Evolutionary conservation across 768 basidiomycete genomes (phyloP).

Genomic region (Tylopilus rubrobrunneus): DNA sequence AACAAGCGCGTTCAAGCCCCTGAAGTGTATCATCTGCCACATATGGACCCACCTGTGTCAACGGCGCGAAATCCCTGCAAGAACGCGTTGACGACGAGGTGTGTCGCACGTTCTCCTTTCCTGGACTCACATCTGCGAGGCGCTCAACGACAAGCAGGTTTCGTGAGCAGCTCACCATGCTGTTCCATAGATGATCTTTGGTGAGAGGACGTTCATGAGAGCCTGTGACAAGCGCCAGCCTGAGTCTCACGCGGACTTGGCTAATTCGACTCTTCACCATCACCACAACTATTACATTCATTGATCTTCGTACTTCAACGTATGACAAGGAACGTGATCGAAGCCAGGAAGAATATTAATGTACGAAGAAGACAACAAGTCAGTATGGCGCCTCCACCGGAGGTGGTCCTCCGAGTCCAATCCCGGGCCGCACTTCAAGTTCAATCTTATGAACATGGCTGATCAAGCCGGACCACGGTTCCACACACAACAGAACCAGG

Average conservation of each 20-base stretch:
- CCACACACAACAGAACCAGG: too few species aligned
- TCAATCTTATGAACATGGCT: too few species aligned
- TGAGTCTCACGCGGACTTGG: slow-evolving; percentile 15
- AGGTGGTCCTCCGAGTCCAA: too few species aligned
- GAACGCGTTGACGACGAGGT: slow-evolving; percentile 68
- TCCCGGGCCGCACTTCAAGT: too few species aligned
- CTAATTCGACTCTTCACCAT: not conserved
- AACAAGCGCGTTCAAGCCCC: slow-evolving; percentile 11
- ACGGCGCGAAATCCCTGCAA: slow-evolving; percentile 75
- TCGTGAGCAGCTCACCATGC: slow-evolving; percentile 44
- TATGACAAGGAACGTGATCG: too few species aligned
- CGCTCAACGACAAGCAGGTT: not conserved
- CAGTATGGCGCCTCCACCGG: not conserved
- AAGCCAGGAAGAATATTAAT: not conserved
- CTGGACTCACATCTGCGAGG: slow-evolving; percentile 33
- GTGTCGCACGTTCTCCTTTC: slow-evolving; percentile 72
- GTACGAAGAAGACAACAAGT: not conserved
- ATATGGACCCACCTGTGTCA: slow-evolving; percentile 63
- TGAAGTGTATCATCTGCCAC: slow-evolving; percentile 1
- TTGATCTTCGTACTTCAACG: too few species aligned
- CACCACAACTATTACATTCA: not conserved
- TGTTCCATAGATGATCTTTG: slow-evolving; percentile 57
- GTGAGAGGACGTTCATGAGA: slow-evolving; percentile 31
- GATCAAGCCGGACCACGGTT: too few species aligned
- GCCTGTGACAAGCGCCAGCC: slow-evolving; percentile 4